Conservation (phyloP, 352 stramenopile species). For the Globisporangium paroecandrum region DNA sequence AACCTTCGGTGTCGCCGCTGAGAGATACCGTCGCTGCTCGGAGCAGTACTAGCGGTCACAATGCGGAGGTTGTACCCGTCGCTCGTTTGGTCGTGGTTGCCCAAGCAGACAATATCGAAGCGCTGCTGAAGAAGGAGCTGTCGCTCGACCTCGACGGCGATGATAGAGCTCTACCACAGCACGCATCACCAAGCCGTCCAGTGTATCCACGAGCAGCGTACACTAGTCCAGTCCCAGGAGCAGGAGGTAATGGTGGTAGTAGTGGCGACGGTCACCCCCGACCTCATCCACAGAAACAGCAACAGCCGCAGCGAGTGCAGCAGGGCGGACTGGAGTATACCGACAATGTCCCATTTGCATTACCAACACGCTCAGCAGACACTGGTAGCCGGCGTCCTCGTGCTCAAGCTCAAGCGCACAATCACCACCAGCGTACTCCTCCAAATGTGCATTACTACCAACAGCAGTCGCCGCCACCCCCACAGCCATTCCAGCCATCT, state of each 20-base stretch:
- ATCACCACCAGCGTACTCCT: not conserved
- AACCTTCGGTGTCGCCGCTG: not conserved
- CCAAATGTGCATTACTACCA: not conserved
- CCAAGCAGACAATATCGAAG: conserved; percentile 7
- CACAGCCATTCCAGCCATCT: not conserved
- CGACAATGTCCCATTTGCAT: not conserved
- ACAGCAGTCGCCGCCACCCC: not conserved
- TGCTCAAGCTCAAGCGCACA: not conserved
- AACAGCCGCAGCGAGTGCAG: not conserved
- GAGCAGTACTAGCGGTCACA: not conserved
- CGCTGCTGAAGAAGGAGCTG: conserved; percentile 14
- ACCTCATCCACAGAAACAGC: not conserved
- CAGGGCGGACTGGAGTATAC: not conserved
- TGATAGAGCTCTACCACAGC: not conserved
- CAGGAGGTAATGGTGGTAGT: not conserved
- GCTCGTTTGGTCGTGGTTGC: not conserved
- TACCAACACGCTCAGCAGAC: not conserved
- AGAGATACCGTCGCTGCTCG: not conserved
- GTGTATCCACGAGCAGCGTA: not conserved
- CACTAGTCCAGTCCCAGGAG: not conserved
- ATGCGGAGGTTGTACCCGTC: not conserved
- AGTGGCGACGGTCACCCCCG: not conserved
- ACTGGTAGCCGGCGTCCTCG: not conserved
- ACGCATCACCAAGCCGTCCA: not conserved
- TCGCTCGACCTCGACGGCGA: not conserved